Evolutionary conservation across 148 eudicot species (phyloP), one percentile per base, ranked within the genome.

Genomic region (Cornus kousa): DNA sequence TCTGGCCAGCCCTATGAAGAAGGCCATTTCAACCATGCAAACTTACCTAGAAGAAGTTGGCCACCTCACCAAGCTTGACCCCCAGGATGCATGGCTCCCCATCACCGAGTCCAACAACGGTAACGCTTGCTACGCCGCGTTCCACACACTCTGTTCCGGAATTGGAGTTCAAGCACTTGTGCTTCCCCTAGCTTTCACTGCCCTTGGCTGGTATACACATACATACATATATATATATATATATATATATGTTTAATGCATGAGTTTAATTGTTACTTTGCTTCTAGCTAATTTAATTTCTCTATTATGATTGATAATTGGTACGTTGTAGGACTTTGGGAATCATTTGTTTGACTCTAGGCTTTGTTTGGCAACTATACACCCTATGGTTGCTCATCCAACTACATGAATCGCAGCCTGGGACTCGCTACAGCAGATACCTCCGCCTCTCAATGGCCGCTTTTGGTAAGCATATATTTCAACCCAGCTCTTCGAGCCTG

Each of bases 121-220:
- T 7, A 93, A 93, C 71, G 86, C 90, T 0, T 90, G 73, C 43
- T 91, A 91, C 71, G 93, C 95, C 8, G 95, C 95, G n/a, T 93
- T 90, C 77, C 97, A 93, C 71, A 83, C 90, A 0, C 87, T 93
- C 4, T 82, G 86, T 79, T 89, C 97, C 0, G 97, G 95, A 16
- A 89, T 93, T 31, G 97, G 97, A 67, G 82, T 93, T 19, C 97
- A 93, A 84, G 93, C 95, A 3, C 95, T 93, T 71, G n/a, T 91
- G 68, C 93, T 93, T 77, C 97, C 97, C 53, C 78, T 88, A 39
- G 97, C 97, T 75, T 93, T 93, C 79, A 50, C 83, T 67, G 53
- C 85, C 67, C 97, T 93, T 78, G 95, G 93, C 48, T 91, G 95
- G 95, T 93, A 79, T 79, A 43, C 5, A 43, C 6, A 4, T 43